Evolutionary conservation across 495 filamentous ascomycete species (phyloP).

Genomic region (Sabuloglossum arenarium): DNA sequence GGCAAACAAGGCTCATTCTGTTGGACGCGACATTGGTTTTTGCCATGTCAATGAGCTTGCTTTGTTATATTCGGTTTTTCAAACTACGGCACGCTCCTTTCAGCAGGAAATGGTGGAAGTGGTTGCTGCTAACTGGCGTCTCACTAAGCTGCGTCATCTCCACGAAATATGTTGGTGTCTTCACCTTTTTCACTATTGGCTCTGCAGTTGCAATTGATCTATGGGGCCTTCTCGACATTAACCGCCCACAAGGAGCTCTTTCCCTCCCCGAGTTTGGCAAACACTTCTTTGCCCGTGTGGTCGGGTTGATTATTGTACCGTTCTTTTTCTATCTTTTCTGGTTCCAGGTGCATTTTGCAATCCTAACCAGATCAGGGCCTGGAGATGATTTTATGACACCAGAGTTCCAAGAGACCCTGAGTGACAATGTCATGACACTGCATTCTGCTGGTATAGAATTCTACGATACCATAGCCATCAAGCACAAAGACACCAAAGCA

Average conservation of each 20-base stretch:
- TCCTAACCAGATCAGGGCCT: conserved; percentile 72
- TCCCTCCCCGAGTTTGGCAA: conserved; percentile 60
- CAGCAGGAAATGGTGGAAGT: conserved; percentile 97
- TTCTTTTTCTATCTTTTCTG: conserved; percentile 98
- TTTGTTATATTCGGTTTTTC: conserved; percentile 94
- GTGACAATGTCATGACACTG: conserved; percentile 77
- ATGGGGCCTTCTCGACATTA: conserved; percentile 84
- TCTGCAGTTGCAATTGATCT: conserved; percentile 83
- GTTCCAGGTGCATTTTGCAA: conserved; percentile 97
- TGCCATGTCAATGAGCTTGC: conserved; percentile 82
- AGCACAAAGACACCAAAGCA: conserved; percentile 92
- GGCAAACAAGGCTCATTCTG: conserved; percentile 86
- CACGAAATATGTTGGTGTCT: conserved; percentile 91
- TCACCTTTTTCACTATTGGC: conserved; percentile 94
- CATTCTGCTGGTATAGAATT: conserved; percentile 75
- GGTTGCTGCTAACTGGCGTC: conserved; percentile 87
- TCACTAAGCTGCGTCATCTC: conserved; percentile 93
- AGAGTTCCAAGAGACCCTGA: conserved; percentile 90
- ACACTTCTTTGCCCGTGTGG: conserved; percentile 68
- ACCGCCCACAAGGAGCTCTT: conserved; percentile 55
- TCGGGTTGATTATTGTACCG: conserved; percentile 71
- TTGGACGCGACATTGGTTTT: conserved; percentile 87
- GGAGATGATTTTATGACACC: conserved; percentile 98
- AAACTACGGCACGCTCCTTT: conserved; percentile 84
- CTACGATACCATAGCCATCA: conserved; percentile 69